Evolutionary conservation across 106 monocot genomes (phyloP).

Genomic region (Narthecium ossifragum): DNA sequence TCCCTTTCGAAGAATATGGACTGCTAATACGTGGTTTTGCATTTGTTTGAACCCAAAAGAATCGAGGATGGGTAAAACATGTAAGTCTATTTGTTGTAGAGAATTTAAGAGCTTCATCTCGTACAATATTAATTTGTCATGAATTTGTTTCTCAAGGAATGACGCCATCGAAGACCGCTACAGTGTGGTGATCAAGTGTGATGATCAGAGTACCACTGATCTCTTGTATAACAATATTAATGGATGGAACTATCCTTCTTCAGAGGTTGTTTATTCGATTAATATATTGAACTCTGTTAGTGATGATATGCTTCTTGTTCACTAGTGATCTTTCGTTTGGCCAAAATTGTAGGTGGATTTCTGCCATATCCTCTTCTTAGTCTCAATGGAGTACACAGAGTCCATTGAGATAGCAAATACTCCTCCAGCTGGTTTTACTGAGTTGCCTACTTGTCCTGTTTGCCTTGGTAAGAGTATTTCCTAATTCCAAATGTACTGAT

Average conservation of each 20-base stretch:
- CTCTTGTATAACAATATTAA: conserved; percentile 71
- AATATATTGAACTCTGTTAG: too few species aligned
- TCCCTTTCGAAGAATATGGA: too few species aligned
- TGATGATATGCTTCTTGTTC: too few species aligned
- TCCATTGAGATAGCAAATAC: conserved; percentile 44
- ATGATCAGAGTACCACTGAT: conserved; percentile 80
- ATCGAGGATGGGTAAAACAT: too few species aligned
- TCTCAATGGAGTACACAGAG: conserved; percentile 55
- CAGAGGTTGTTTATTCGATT: conserved; percentile 60
- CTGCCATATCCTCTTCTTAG: conserved; percentile 76
- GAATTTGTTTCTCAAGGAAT: too few species aligned
- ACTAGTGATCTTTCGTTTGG: conserved; percentile 9
- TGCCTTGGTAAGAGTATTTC: conserved; percentile 63
- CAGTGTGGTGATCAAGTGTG: conserved; percentile 62
- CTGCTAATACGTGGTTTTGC: too few species aligned
- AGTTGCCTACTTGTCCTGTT: conserved; percentile 83
- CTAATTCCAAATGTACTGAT: background rate
- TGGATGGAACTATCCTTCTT: conserved; percentile 70
- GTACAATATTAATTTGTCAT: too few species aligned
- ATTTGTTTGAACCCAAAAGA: too few species aligned
- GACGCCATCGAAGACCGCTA: conserved; percentile 84
- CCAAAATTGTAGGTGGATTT: conserved; percentile 61
- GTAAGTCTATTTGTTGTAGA: too few species aligned
- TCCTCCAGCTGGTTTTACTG: conserved; percentile 61
- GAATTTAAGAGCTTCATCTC: too few species aligned